phyloP scores from a whole-genome alignment of 2,329 filamentous ascomycete genomes.

The Amauroascus verrucosus region DNA sequence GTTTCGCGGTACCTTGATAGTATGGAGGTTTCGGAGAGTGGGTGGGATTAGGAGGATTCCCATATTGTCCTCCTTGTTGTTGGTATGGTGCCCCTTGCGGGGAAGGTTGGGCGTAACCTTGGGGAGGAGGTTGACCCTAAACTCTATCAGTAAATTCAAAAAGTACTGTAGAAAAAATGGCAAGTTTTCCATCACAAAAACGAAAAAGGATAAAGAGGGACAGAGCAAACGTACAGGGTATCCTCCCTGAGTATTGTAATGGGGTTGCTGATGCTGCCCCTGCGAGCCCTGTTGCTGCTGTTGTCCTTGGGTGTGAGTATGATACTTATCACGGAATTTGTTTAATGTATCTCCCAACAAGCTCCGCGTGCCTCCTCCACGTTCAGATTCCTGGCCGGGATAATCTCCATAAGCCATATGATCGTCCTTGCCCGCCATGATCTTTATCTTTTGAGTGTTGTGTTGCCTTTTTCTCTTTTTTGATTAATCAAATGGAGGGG shows the following conservation, averaged over 20 bases:
- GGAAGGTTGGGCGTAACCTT: constrained; percentile 14
- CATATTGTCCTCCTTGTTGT: constrained; percentile 17
- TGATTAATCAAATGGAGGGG: background rate
- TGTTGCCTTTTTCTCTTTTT: background rate
- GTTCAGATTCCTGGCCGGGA: constrained; percentile 27
- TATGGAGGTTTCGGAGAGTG: constrained; percentile 24
- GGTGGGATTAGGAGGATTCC: constrained; percentile 20
- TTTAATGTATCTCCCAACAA: constrained; percentile 44
- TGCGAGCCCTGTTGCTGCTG: constrained; percentile 10
- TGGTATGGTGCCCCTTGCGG: constrained; percentile 8
- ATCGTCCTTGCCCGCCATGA: constrained; percentile 39
- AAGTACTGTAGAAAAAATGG: background rate
- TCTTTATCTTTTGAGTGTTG: background rate
- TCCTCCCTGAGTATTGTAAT: constrained; percentile 16
- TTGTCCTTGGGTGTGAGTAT: constrained; percentile 6
- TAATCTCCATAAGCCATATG: constrained; percentile 47
- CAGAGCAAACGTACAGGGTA: constrained; percentile 8
- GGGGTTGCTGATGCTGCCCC: constrained; percentile 17
- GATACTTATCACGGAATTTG: constrained; percentile 36
- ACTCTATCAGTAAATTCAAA: constrained; percentile 11
- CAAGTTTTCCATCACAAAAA: background rate
- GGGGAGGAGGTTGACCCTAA: constrained; percentile 15
- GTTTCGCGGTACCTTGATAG: constrained; percentile 25
- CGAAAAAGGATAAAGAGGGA: background rate
- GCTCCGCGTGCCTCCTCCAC: constrained; percentile 38